phyloP scores from a whole-genome alignment of 2,329 filamentous ascomycete species.

The Amylocarpus encephaloides region DNA sequence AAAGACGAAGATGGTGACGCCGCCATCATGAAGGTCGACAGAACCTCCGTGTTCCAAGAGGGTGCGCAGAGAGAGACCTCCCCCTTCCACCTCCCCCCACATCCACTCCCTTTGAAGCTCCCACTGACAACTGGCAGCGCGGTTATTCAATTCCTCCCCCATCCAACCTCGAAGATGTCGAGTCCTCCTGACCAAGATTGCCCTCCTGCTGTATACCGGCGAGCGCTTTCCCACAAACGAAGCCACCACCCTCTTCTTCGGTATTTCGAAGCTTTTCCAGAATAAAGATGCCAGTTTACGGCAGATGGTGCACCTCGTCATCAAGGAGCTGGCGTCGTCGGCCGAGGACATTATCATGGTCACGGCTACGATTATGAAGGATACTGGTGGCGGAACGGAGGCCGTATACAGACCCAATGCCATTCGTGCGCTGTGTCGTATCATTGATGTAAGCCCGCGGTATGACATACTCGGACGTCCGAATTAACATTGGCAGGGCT shows the following conservation, averaged over 20 bases:
- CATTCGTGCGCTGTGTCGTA: slow-evolving; percentile 88
- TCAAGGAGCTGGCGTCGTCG: slow-evolving; percentile 93
- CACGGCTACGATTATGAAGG: slow-evolving; percentile 99
- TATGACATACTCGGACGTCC: slow-evolving; percentile 8
- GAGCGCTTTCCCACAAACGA: slow-evolving; percentile 96
- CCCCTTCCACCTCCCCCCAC: too few relatives aligned
- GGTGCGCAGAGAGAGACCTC: slow-evolving; percentile 47
- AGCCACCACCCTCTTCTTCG: slow-evolving; percentile 96
- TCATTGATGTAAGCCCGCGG: slow-evolving; percentile 74
- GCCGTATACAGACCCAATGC: slow-evolving; percentile 92
- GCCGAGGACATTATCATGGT: slow-evolving; percentile 99
- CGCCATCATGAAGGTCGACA: slow-evolving; percentile 92
- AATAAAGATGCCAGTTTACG: slow-evolving; percentile 97
- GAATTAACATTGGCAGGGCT: slow-evolving; percentile 52
- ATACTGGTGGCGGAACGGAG: slow-evolving; percentile 91
- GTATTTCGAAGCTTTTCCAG: slow-evolving; percentile 98
- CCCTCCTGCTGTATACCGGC: slow-evolving; percentile 90
- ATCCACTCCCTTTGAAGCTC: slow-evolving; percentile 28
- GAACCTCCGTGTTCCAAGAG: slow-evolving; percentile 98
- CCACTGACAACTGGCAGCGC: slow-evolving; percentile 56
- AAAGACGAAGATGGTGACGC: slow-evolving; percentile 97
- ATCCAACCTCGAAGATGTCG: slow-evolving; percentile 97
- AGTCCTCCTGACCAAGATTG: slow-evolving; percentile 94
- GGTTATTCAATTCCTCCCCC: slow-evolving; percentile 94
- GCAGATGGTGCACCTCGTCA: slow-evolving; percentile 97